Evolutionary conservation across 768 basidiomycete species (phyloP).

Genomic region (Tubosaeta sp.): DNA sequence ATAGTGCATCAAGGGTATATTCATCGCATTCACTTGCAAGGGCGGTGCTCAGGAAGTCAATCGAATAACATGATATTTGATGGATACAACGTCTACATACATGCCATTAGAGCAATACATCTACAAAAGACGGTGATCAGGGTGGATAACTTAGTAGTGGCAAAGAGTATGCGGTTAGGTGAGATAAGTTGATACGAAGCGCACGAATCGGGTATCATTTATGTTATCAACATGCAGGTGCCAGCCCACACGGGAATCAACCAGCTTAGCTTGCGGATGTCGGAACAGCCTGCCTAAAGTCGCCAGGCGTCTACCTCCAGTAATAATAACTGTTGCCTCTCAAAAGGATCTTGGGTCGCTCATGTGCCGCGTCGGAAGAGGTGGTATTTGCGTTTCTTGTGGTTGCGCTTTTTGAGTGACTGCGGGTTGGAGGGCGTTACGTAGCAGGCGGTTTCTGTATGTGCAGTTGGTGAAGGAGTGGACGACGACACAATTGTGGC

Average conservation of each 20-base stretch:
- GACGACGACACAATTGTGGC: not conserved
- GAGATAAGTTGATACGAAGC: too few species aligned
- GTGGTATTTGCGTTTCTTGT: conserved; percentile 21
- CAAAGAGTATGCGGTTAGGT: too few species aligned
- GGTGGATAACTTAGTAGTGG: too few species aligned
- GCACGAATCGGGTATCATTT: conserved; percentile 4
- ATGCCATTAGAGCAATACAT: not conserved
- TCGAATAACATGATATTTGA: not conserved
- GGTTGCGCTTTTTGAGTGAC: conserved; percentile 17
- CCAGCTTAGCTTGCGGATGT: not conserved
- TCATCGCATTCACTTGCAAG: too few species aligned
- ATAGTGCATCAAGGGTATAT: too few species aligned
- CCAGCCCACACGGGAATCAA: conserved; percentile 3
- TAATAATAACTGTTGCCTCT: not conserved
- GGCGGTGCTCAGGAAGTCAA: too few species aligned
- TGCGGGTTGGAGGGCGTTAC: conserved; percentile 10
- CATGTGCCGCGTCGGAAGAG: conserved; percentile 15
- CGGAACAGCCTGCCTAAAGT: not conserved
- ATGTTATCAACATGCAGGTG: not conserved
- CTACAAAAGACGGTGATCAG: conserved; percentile 9
- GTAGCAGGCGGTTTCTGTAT: conserved; percentile 16
- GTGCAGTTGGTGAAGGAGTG: conserved; percentile 5
- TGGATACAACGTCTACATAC: not conserved
- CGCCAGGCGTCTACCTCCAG: not conserved
- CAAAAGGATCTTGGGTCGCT: not conserved